These are phyloP conservation scores for Rhexocercosporidium sp. DNA, from an alignment of 2,329 filamentous ascomycete genomes.

Conservation along the genomic window DNA sequence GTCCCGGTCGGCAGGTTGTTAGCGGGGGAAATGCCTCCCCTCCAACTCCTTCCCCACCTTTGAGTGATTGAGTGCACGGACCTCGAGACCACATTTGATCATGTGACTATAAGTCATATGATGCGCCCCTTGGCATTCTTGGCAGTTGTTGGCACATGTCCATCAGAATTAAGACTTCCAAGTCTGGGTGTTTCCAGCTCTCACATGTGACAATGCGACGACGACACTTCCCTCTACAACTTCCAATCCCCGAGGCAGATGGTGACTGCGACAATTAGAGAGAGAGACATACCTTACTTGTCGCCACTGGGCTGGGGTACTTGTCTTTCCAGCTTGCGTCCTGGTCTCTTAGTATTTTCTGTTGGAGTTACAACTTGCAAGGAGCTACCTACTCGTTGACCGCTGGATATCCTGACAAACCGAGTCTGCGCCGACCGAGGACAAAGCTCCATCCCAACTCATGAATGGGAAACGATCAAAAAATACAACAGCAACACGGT, in stretches of 20 bases:
- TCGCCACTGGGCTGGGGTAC: background rate
- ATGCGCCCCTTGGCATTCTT: background rate
- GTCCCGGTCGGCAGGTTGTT: too few species aligned
- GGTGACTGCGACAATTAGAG: background rate
- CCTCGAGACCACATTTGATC: too few species aligned
- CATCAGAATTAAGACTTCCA: background rate
- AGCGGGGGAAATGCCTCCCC: background rate
- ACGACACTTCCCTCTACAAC: background rate
- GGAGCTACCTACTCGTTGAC: constrained; percentile 9
- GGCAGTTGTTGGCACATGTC: constrained; percentile 1
- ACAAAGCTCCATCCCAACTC: constrained; percentile 1
- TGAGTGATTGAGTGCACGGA: background rate
- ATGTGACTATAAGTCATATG: background rate
- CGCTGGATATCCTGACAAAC: constrained; percentile 10
- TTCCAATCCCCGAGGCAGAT: constrained; percentile 4
- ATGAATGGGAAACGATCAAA: constrained; percentile 24
- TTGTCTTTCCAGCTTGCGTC: background rate
- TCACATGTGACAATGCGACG: constrained; percentile 9
- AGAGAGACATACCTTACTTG: background rate
- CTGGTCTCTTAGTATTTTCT: background rate
- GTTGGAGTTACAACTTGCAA: background rate
- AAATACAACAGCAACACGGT: constrained; percentile 3
- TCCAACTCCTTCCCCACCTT: constrained; percentile 2
- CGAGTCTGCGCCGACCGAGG: constrained; percentile 25
- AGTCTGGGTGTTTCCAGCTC: background rate